A percentile compares a stretch with the other conserved stretches of the same genome.
Evolutionary conservation across 2,329 filamentous ascomycete species (phyloP).

Genomic region (Alternaria panax): DNA sequence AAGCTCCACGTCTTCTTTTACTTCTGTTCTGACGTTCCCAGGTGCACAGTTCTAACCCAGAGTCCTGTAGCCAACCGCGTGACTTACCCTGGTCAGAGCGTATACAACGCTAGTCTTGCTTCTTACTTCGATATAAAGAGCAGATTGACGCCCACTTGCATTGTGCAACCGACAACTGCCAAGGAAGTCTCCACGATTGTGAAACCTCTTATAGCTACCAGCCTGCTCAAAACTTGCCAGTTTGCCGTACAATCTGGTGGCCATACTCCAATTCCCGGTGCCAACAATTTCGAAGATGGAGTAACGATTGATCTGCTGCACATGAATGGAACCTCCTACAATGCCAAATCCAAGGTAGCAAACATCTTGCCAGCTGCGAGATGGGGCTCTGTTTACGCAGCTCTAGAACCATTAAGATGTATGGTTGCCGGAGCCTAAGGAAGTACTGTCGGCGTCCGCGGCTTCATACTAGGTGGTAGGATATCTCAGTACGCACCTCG

Average conservation of each 20-base stretch:
- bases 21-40: not conserved
- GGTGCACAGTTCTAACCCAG: not conserved
- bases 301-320: constrained; percentile 34
- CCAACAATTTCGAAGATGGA: constrained; percentile 34
- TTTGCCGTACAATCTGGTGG: constrained; percentile 35
- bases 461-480: constrained; percentile 38
- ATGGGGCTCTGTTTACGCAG: constrained; percentile 27
- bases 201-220: constrained; percentile 13
- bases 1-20: not conserved
- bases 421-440: constrained; percentile 37
- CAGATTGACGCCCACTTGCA: constrained; percentile 21
- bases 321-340: constrained; percentile 21
- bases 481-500: constrained; percentile 29
- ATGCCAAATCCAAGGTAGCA: constrained; percentile 1
- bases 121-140: constrained; percentile 10
- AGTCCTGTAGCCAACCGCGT: constrained; percentile 1
- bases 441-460: constrained; percentile 37
- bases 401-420: constrained; percentile 31
- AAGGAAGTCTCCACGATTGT: constrained; percentile 23
- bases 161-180: constrained; percentile 24
- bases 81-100: constrained; percentile 6
- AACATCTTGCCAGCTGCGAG: constrained; percentile 21
- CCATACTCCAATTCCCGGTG: constrained; percentile 31
- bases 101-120: constrained; percentile 5
- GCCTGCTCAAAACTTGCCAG: not conserved